Evolutionary conservation across 2,329 filamentous ascomycete genomes (phyloP), one percentile per base, ranked within the genome.

Genomic region (Teratosphaeria destructans): DNA sequence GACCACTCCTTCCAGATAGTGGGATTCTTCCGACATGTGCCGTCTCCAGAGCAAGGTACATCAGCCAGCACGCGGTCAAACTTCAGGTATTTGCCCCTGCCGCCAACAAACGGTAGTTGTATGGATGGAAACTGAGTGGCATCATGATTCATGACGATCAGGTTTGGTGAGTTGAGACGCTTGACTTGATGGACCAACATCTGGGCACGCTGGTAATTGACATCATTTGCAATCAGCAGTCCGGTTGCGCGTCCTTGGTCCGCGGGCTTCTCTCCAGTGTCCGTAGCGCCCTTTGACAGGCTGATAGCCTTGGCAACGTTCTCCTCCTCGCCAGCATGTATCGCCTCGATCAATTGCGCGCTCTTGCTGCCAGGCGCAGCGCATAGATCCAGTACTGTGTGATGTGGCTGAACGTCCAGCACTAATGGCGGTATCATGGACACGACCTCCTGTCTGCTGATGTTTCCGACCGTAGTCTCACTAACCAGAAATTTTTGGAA

Each of bases 131-230:
- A 99, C 74, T 95, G 85, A 4, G 92, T 96, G 52, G 94, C 94
- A 74, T 99, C 94, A 77, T 99, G 93, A 74, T 99, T 97, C 52
- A 91, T 97, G 63, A 99, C 93, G 63, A 99, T 88, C 66, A 99
- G 80, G 73, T 99, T 99, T 2, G 94, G 93, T 4, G 94, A 97
- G 63, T 93, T 96, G 56, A 99, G 81, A 62, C 94, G 88, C 81
- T 99, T 99, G 69, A 97, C 88, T 76, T 99, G 94, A 74, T 99
- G 94, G 55, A 96, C 90, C 72, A 99, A 78, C 89, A 99, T 94
- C 76, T 97, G 94, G 59, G 90, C 90, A 65, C 94, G 88, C 79
- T 93, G 95, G 79, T 96, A 96, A 74, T 99, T 94, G 68, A 89
- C 86, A 71, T 99, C 94, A 75, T 99, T 99, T 63, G 94, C 94